These are phyloP conservation scores for Castanea mollissima DNA, from an alignment of 306 rosid genomes.

Conservation along the genomic window DNA sequence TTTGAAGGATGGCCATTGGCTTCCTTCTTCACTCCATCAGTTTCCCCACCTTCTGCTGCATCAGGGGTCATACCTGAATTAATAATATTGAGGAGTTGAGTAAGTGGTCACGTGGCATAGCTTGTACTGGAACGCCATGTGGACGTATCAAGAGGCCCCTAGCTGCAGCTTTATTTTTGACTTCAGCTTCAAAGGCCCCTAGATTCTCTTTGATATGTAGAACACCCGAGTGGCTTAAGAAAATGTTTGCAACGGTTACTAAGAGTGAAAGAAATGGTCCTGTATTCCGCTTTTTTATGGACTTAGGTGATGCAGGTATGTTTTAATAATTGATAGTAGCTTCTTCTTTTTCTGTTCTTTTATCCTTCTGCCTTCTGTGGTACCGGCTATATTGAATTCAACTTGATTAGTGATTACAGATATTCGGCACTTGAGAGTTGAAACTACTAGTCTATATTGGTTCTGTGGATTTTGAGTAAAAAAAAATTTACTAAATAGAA, in stretches of 20 bases:
- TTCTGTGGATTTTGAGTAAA: no score
- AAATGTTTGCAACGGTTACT: conserved; percentile 68
- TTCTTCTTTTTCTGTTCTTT: not conserved
- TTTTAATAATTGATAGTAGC: not conserved
- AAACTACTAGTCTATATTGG: no score
- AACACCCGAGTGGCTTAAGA: conserved; percentile 94
- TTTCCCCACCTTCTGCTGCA: conserved; percentile 43
- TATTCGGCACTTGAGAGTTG: no score
- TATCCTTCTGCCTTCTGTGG: no score
- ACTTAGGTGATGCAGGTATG: conserved; percentile 97
- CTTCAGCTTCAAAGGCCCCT: conserved; percentile 43
- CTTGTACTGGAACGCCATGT: conserved; percentile 79
- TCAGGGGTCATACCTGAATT: conserved; percentile 61
- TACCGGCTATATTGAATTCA: no score
- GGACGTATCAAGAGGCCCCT: conserved; percentile 74
- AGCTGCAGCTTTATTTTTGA: conserved; percentile 87
- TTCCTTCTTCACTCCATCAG: conserved; percentile 45
- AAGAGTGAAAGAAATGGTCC: conserved; percentile 91
- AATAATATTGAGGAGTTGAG: conserved; percentile 72
- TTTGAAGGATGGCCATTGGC: conserved; percentile 28
- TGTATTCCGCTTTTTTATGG: conserved; percentile 91
- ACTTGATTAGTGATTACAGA: not conserved
- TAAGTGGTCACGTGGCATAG: conserved; percentile 58
- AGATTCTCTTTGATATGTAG: conserved; percentile 41
- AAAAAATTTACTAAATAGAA: conserved; percentile 44